A percentile compares a stretch with the other conserved stretches of the same genome.
Conservation (phyloP, 2,329 filamentous ascomycete genomes). For the Fusarium irregulare region DNA sequence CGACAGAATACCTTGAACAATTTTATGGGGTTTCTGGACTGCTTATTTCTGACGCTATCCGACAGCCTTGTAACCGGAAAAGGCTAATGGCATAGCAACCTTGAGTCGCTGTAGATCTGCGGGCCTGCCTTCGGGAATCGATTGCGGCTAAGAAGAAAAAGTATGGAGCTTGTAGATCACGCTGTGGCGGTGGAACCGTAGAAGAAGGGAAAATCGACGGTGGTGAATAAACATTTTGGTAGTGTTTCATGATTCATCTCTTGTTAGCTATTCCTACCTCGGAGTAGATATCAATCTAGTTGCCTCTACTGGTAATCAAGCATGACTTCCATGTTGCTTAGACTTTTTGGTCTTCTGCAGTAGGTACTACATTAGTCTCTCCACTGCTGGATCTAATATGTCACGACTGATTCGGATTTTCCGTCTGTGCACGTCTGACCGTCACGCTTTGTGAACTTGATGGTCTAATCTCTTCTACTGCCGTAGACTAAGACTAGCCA, state of each 20-base stretch:
- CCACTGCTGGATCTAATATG: not conserved
- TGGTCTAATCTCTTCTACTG: too few relatives aligned
- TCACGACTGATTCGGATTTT: not conserved
- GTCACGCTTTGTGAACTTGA: not conserved
- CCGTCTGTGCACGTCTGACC: conserved; percentile 2
- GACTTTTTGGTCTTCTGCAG: too few relatives aligned
- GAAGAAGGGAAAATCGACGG: too few relatives aligned
- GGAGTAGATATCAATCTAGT: not conserved
- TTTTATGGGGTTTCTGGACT: too few relatives aligned
- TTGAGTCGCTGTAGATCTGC: not conserved
- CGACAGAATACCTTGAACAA: too few relatives aligned
- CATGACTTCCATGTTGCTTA: not conserved
- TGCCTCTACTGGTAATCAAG: not conserved
- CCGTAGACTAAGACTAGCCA: too few relatives aligned
- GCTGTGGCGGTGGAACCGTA: not conserved
- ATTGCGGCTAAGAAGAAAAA: not conserved
- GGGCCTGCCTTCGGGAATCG: not conserved
- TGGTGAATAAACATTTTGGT: not conserved
- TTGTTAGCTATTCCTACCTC: not conserved
- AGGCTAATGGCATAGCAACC: not conserved
- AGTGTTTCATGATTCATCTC: not conserved
- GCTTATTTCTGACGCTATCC: too few relatives aligned
- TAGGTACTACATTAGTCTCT: not conserved
- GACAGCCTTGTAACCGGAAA: not conserved
- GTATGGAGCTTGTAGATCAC: not conserved